A percentile compares a stretch with the other conserved stretches of the same genome.
phyloP scores from a whole-genome alignment of 345 rosid genomes.

The Pistacia integerrima region DNA sequence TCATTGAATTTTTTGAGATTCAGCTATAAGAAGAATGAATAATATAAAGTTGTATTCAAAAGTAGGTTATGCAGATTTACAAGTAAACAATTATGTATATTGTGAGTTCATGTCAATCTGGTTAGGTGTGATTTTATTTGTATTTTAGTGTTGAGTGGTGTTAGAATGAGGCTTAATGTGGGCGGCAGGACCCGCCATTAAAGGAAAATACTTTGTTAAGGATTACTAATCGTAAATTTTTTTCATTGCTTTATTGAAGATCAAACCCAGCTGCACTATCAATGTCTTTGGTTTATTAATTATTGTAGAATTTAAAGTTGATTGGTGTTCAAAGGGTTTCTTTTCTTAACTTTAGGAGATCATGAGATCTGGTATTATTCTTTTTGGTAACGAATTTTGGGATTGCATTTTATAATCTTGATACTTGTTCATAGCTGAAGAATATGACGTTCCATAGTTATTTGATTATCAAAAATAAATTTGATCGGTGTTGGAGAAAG shows the following conservation, averaged over 20 bases:
- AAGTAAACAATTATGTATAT: background rate
- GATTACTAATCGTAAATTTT: background rate
- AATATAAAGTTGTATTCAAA: background rate
- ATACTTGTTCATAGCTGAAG: background rate
- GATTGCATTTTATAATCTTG: background rate
- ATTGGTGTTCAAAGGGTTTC: too few species aligned
- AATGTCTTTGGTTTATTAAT: background rate
- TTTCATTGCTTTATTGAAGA: background rate
- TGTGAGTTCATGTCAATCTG: slow-evolving; percentile 11
- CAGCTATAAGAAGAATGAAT: too few species aligned
- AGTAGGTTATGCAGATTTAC: background rate
- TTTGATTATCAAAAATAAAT: too few species aligned
- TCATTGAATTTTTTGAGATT: too few species aligned
- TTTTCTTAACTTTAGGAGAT: background rate
- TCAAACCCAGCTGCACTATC: background rate
- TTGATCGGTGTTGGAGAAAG: too few species aligned
- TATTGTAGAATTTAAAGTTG: background rate
- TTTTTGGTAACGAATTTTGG: too few species aligned
- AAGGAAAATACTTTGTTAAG: background rate
- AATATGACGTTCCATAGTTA: too few species aligned
- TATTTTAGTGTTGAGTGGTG: background rate
- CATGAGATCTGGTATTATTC: background rate
- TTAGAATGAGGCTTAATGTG: background rate
- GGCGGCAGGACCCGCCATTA: slow-evolving; percentile 5
- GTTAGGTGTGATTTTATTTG: slow-evolving; percentile 12